Evolutionary conservation across 2,329 filamentous ascomycete genomes (phyloP).

Genomic region (Ophiostoma ulmi): DNA sequence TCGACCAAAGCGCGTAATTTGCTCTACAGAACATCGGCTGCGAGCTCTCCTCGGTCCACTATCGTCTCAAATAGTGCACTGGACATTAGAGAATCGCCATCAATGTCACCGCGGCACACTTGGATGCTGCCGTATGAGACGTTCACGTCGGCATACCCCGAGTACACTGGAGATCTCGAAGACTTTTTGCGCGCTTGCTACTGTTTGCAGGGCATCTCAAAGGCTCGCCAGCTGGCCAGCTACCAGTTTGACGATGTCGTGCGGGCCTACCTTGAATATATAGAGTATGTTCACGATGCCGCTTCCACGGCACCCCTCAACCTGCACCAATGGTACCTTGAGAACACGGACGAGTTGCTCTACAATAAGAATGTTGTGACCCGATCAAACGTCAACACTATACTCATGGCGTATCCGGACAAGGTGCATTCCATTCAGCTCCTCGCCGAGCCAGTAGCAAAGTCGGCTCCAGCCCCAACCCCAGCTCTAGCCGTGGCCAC

Average conservation of each 20-base stretch:
- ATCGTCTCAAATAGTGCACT: background rate
- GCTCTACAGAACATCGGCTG: background rate
- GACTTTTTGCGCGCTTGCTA: constrained; percentile 45
- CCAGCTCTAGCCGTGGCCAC: background rate
- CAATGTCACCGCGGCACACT: background rate
- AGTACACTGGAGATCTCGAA: constrained; percentile 37
- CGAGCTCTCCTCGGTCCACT: background rate
- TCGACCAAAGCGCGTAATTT: background rate
- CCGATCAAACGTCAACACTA: constrained; percentile 21
- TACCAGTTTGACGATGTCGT: constrained; percentile 53
- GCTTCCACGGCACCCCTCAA: constrained; percentile 10
- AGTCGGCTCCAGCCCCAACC: background rate
- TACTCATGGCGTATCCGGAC: constrained; percentile 25
- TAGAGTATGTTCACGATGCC: constrained; percentile 37
- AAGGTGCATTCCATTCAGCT: constrained; percentile 19
- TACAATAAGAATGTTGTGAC: constrained; percentile 32
- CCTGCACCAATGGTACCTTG: constrained; percentile 40
- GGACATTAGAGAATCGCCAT: background rate
- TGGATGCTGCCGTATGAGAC: constrained; percentile 33
- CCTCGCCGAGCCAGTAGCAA: background rate
- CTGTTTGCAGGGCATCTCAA: constrained; percentile 39
- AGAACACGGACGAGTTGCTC: constrained; percentile 27
- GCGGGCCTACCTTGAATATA: constrained; percentile 41
- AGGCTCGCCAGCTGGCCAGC: constrained; percentile 36
- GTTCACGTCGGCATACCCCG: constrained; percentile 43